These are phyloP conservation scores for Sphaerulina vaccinii DNA, from an alignment of 2,329 filamentous ascomycete genomes.

Conservation along the genomic window DNA sequence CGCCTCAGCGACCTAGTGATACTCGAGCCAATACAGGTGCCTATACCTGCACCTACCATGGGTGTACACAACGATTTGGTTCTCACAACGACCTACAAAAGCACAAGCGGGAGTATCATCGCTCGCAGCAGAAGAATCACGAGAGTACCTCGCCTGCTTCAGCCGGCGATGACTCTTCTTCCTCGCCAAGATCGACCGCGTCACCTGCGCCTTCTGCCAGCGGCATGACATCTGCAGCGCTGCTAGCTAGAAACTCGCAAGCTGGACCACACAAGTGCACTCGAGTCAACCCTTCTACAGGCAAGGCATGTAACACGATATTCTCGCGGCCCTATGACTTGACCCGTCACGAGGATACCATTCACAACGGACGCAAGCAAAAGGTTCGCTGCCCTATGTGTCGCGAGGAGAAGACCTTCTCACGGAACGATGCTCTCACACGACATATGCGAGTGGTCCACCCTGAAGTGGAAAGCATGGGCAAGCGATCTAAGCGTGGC, in stretches of 20 bases:
- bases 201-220: conserved; percentile 34
- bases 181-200: conserved; percentile 33
- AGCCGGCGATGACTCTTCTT: conserved; percentile 39
- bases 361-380: conserved; percentile 90
- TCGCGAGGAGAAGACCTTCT: conserved; percentile 96
- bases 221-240: conserved; percentile 54
- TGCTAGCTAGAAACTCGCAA: conserved; percentile 72
- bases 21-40: conserved; percentile 77
- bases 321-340: conserved; percentile 96
- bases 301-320: conserved; percentile 89
- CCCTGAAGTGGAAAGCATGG: conserved; percentile 80
- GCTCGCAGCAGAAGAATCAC: conserved; percentile 58
- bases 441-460: conserved; percentile 93
- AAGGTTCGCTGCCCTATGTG: conserved; percentile 93
- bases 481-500: conserved; percentile 54
- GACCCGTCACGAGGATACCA: conserved; percentile 94
- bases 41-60: conserved; percentile 94
- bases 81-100: conserved; percentile 84
- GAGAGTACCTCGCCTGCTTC: conserved; percentile 32
- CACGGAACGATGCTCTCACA: conserved; percentile 88
- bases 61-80: conserved; percentile 84
- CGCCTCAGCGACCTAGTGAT: conserved; percentile 56
- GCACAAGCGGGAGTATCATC: conserved; percentile 91
- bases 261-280: conserved; percentile 91
- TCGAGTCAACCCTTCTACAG: conserved; percentile 89